These are phyloP conservation scores for Cruciata laevipes DNA, from an alignment of 257 asterid species.

Conservation along the genomic window DNA sequence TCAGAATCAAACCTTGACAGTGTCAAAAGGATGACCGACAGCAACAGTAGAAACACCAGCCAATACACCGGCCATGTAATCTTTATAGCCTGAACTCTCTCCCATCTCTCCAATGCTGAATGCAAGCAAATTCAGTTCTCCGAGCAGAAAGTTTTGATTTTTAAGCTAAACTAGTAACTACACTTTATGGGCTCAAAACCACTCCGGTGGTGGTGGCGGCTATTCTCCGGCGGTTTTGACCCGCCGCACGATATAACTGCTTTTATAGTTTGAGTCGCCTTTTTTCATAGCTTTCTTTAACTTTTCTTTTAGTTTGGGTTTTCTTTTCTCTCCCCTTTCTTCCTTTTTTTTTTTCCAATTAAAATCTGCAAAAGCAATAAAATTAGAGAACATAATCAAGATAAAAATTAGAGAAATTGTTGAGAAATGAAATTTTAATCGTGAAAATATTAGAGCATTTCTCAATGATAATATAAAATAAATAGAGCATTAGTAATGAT, in stretches of 20 bases:
- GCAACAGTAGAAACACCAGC: slow-evolving; percentile 86
- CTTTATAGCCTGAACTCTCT: slow-evolving; percentile 58
- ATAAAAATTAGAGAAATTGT: no score
- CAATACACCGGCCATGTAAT: slow-evolving; percentile 74
- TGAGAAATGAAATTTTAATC: no score
- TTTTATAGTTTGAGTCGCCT: background rate
- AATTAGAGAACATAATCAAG: no score
- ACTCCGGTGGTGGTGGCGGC: slow-evolving; percentile 7
- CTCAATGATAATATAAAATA: no score
- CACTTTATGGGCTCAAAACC: background rate
- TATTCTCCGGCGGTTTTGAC: background rate
- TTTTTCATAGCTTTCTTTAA: background rate
- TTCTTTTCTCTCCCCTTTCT: background rate
- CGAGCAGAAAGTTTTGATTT: background rate
- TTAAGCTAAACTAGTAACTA: slow-evolving; percentile 3
- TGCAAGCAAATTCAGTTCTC: background rate
- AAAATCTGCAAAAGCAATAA: no score
- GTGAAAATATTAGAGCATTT: no score
- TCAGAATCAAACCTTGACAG: slow-evolving; percentile 62
- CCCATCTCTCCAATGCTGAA: slow-evolving; percentile 23
- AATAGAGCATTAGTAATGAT: no score
- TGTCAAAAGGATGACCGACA: slow-evolving; percentile 92
- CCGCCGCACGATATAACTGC: slow-evolving; percentile 6
- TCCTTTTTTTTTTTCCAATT: background rate
- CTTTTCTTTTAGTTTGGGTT: background rate